These are phyloP conservation scores for Collybiopsis luxurians DNA, from an alignment of 768 basidiomycete genomes.

Conservation along the genomic window DNA sequence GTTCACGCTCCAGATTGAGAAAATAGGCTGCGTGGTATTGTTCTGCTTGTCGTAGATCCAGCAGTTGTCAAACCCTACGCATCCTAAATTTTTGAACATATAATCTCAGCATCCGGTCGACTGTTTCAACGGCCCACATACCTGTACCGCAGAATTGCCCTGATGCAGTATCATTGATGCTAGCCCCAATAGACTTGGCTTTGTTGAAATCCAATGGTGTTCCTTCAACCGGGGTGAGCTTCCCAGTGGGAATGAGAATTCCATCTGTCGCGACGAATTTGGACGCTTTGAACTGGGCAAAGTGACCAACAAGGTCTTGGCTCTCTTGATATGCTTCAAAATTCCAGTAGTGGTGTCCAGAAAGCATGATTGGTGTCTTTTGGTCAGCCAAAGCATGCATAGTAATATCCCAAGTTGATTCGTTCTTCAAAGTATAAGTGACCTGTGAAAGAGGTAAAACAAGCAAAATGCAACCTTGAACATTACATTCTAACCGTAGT, in stretches of 20 bases:
- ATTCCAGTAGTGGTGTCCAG: constrained; percentile 44
- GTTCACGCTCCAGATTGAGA: constrained; percentile 42
- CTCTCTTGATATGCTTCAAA: constrained; percentile 41
- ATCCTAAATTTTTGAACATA: constrained; percentile 30
- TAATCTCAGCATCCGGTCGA: too few species aligned
- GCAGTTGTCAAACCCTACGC: constrained; percentile 45
- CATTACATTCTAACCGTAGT: constrained; percentile 21
- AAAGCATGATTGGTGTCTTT: constrained; percentile 43
- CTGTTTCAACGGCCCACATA: too few species aligned
- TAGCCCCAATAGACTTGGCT: constrained; percentile 36
- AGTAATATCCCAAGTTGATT: constrained; percentile 34
- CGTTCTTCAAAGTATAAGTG: constrained; percentile 29
- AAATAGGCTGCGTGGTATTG: constrained; percentile 22
- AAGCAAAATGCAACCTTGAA: background rate
- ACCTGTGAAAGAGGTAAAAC: constrained; percentile 18
- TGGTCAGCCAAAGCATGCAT: constrained; percentile 34
- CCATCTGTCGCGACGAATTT: constrained; percentile 38
- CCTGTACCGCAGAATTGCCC: constrained; percentile 39
- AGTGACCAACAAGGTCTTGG: constrained; percentile 34
- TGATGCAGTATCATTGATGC: constrained; percentile 32
- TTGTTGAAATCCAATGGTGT: constrained; percentile 42
- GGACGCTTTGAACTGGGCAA: constrained; percentile 34
- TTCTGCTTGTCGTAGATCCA: constrained; percentile 40
- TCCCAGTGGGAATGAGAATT: constrained; percentile 38
- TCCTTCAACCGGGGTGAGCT: constrained; percentile 30